Percentiles rank a stretch among this genome's conserved stretches.
These are phyloP conservation scores for Arthrocladium fulminans DNA, from an alignment of 2,329 filamentous ascomycete genomes.

Conservation along the genomic window DNA sequence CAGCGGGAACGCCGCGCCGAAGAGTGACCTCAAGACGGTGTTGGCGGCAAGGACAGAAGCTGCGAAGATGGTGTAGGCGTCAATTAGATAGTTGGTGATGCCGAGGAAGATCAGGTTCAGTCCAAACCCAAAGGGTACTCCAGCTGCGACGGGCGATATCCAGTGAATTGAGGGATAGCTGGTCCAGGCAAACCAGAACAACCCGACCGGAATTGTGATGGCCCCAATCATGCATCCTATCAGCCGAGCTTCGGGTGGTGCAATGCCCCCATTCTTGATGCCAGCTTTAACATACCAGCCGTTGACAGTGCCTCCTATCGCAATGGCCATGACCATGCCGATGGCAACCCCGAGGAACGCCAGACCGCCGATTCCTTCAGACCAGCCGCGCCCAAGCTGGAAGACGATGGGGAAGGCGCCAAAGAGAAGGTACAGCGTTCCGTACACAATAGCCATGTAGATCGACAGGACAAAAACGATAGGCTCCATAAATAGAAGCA, in stretches of 20 bases:
- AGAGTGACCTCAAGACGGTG: slow-evolving; percentile 68
- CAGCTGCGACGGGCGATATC: slow-evolving; percentile 42
- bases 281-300: slow-evolving; percentile 42
- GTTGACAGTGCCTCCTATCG: slow-evolving; percentile 49
- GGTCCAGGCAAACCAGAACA: slow-evolving; percentile 65
- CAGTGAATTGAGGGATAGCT: slow-evolving; percentile 49
- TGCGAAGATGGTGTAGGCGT: slow-evolving; percentile 64
- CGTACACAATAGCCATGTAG: slow-evolving; percentile 46
- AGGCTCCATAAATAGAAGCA: slow-evolving; percentile 60
- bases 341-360: slow-evolving; percentile 61
- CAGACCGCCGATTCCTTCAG: slow-evolving; percentile 50
- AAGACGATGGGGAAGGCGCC: slow-evolving; percentile 59
- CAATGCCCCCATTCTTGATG: slow-evolving; percentile 43
- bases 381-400: slow-evolving; percentile 51
- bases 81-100: slow-evolving; percentile 47
- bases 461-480: slow-evolving; percentile 57
- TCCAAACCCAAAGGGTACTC: slow-evolving; percentile 48
- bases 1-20: slow-evolving; percentile 69
- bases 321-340: slow-evolving; percentile 54
- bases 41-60: slow-evolving; percentile 68
- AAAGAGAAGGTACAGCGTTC: slow-evolving; percentile 51
- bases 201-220: slow-evolving; percentile 52
- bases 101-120: slow-evolving; percentile 37
- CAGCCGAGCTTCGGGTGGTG: slow-evolving; percentile 59
- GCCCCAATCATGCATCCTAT: slow-evolving; percentile 54